Base-by-base conservation (phyloP, 306 rosid genomes). In the Castanea crenata region DNA sequence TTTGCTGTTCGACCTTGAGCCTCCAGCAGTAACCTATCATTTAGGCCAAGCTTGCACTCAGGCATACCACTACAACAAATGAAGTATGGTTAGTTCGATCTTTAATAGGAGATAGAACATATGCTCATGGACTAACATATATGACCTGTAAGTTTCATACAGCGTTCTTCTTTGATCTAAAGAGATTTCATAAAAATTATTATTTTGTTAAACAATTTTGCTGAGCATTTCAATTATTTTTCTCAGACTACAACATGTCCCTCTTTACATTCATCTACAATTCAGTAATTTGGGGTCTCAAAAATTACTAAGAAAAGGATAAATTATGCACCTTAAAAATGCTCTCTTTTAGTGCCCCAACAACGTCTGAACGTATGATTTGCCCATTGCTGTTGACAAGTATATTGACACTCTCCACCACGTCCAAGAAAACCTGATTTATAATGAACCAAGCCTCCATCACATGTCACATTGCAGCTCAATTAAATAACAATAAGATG, bases 331-430 rank as follows among this genome's bases (percentile, higher is more conserved):
- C 65, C 27, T 59, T 59, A 59, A 59, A 86, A 91, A 93, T 80
- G 99, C 88, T 87, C 99, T 90, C 99, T 91, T 93, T 96, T 90
- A 96, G 81, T 19, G 98, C 99, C 71, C 99, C 99, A 83, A 96
- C 98, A 78, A 96, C 97, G 76, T 96, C 99, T 59, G 99, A 96
- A 84, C 98, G 89, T 81, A 96, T 88, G 83, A 93, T 93, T 87
- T 96, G 98, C 41, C 99, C 99, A 78, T 93, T 96, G 91, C 96
- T 96, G 90, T 93, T 96, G 84, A 96, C 99, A 55, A 96, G 97
- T 79, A 93, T 96, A 86, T 96, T 96, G 80, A 96, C 99, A 77
- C 96, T 96, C 92, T 96, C 99, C 83, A 96, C 99, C 87, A 96
- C 99, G 89, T 96, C 99, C 94, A 96, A 86, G 89, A 96, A 96